Evolutionary conservation across 495 filamentous ascomycete genomes (phyloP), one percentile per base, ranked within the genome.

Genomic region (Tuber calosporum): DNA sequence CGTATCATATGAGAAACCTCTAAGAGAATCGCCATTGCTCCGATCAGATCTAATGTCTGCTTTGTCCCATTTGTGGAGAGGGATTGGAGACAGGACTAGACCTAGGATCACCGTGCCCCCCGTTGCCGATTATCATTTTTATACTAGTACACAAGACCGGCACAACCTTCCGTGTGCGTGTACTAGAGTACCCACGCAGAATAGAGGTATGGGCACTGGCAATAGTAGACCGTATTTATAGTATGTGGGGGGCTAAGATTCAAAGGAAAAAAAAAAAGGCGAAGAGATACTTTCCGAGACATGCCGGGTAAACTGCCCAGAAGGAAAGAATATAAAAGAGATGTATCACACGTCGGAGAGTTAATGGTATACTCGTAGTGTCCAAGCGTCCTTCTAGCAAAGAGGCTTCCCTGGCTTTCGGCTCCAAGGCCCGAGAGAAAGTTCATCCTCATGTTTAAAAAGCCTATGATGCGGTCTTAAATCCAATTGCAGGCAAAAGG

Each of bases 401-500:
- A 62, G 26, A 17, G 68, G 26, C 66, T 43, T 72, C 36, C 66
- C 39, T 48, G 34, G 53, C 41, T 69, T 71, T 76, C 68, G 58
- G 67, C 67, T 66, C 73, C 75, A 67, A 72, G 69, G 30, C 20
- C 68, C 68, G 67, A 41, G 70, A 41, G 19, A 15, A 71, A 39
- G 20, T 73, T 42, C 68, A 26, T 41, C 62, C 73, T 39, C 74
- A 69, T 68, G 70, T 77, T 77, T 68, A 73, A 67, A 74, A 74
- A 70, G 67, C 66, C 73, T 76, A 40, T 30, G 37, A 36, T 62
- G 38, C 20, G 67, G 42, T n/a, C 66, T 69, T 67, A 43, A 77
- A 73, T 70, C 67, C 48, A 58, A 26, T 75, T 42, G 69, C 73
- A 77, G 72, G 42, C 67, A 73, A 75, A 76, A 72, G 3, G 26